A percentile compares a stretch with the other conserved stretches of the same genome.
Evolutionary conservation across 345 rosid genomes (phyloP).

Genomic region (Citrus mangshanensis): DNA sequence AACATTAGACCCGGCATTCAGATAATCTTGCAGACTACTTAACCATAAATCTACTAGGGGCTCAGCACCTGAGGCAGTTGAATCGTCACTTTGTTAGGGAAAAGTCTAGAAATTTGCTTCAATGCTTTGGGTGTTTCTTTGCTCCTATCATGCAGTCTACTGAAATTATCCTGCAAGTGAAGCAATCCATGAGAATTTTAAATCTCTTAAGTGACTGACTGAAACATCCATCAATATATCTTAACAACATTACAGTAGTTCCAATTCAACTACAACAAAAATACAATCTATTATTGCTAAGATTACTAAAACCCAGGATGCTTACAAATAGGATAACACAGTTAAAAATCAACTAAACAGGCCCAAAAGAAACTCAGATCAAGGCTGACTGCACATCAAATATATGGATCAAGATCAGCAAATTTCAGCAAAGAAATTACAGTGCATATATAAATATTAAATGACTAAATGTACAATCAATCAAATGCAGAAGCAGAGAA

Average conservation of each 20-base stretch:
- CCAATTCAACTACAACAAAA: background rate
- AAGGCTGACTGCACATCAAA: background rate
- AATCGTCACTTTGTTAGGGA: constrained; percentile 94
- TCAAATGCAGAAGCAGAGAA: background rate
- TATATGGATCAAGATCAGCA: background rate
- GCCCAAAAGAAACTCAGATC: background rate
- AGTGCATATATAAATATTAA: background rate
- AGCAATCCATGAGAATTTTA: constrained; percentile 3
- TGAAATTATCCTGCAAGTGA: constrained; percentile 74
- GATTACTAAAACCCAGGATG: background rate
- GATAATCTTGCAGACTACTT: constrained; percentile 1
- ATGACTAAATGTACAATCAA: background rate
- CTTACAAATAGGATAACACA: background rate
- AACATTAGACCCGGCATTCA: constrained; percentile 20
- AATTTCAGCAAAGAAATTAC: background rate
- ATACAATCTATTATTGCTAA: background rate
- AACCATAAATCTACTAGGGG: background rate
- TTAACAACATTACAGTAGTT: background rate
- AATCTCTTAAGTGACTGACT: background rate
- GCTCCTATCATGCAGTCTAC: constrained; percentile 81
- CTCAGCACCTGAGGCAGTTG: constrained; percentile 89
- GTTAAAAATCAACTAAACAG: background rate
- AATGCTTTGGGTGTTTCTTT: constrained; percentile 83
- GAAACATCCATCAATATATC: background rate
- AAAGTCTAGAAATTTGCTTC: constrained; percentile 88